Conservation (phyloP, 495 filamentous ascomycete genomes). For the Amniculicola lignicola region DNA sequence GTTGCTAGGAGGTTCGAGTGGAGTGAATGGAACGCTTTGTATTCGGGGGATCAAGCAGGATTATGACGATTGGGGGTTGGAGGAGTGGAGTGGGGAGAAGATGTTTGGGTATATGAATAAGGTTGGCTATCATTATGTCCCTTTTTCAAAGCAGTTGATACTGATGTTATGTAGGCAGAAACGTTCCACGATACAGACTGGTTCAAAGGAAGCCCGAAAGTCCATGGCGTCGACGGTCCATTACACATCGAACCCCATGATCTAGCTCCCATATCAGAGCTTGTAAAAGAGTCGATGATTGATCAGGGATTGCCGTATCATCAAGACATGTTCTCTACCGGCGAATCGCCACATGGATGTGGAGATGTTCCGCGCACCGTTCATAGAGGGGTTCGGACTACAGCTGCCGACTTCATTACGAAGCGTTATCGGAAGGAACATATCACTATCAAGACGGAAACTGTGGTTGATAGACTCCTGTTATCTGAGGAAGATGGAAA, state of each 20-base stretch:
- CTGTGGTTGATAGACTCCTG: conserved; percentile 14
- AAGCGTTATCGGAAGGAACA: conserved; percentile 9
- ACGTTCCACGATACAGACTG: conserved; percentile 48
- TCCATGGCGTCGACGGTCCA: conserved; percentile 43
- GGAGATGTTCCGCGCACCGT: conserved; percentile 16
- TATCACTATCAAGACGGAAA: conserved; percentile 14
- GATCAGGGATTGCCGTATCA: conserved; percentile 5
- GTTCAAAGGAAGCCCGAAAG: conserved; percentile 30
- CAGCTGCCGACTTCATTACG: conserved; percentile 19
- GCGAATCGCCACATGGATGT: conserved; percentile 37
- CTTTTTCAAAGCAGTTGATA: conserved; percentile 17
- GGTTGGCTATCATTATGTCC: background rate
- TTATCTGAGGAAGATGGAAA: background rate
- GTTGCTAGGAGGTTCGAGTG: conserved; percentile 58
- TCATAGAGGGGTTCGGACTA: conserved; percentile 8
- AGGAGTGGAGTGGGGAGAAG: conserved; percentile 54
- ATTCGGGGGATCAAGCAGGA: conserved; percentile 57
- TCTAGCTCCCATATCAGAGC: conserved; percentile 19
- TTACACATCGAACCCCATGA: conserved; percentile 21
- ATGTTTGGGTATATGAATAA: conserved; percentile 44
- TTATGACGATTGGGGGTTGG: conserved; percentile 57
- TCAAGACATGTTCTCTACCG: conserved; percentile 20
- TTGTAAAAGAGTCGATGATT: conserved; percentile 14
- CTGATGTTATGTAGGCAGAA: conserved; percentile 43
- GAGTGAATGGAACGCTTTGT: conserved; percentile 63